Conservation (phyloP, 2,329 filamentous ascomycete species). For the Epichloe sibirici region DNA sequence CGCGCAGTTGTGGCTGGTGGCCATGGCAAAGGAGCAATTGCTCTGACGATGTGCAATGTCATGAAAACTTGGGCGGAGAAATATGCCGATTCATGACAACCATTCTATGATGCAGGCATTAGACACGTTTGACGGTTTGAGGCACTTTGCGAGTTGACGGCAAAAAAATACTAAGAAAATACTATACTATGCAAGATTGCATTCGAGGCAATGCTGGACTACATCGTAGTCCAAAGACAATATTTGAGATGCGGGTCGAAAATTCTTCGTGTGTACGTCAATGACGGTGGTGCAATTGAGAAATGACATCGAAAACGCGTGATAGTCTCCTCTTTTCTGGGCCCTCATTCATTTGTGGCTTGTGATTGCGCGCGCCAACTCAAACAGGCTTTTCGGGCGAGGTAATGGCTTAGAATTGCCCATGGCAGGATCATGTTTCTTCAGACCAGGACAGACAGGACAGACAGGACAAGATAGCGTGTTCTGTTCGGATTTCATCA, state of each 20-base stretch:
- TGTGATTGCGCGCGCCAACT: neutral
- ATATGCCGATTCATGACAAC: neutral
- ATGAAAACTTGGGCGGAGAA: neutral
- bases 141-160: neutral
- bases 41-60: neutral
- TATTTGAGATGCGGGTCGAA: neutral
- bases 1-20: neutral
- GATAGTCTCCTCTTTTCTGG: neutral
- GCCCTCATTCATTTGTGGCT: neutral
- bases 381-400: neutral
- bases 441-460: neutral
- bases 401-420: neutral
- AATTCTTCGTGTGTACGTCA: neutral
- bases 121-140: neutral
- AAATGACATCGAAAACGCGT: neutral
- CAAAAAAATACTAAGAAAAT: neutral
- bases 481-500: neutral
- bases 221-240: neutral
- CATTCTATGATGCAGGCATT: neutral
- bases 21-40: neutral
- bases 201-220: neutral
- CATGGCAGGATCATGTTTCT: neutral
- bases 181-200: neutral
- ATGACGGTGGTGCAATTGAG: neutral
- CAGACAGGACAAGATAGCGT: neutral